phyloP scores from a whole-genome alignment of 129 eudicot genomes.

The Saposhnikovia divaricata region DNA sequence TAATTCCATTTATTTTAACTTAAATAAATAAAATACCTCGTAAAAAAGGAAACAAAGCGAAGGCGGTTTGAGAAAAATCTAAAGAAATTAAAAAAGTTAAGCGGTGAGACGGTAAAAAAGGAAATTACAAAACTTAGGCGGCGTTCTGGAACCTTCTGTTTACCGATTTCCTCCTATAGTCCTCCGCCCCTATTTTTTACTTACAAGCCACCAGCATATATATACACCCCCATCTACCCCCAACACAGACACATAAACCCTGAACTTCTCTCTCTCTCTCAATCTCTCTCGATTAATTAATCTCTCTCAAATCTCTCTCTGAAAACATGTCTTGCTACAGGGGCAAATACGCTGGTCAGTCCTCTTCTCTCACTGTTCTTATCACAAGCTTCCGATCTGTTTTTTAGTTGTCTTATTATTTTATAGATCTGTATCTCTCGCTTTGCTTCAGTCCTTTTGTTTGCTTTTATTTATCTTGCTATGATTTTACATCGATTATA shows the following conservation, averaged over 20 bases:
- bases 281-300: not conserved
- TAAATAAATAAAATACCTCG: too few relatives aligned
- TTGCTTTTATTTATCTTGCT: not conserved
- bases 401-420: not conserved
- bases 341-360: slow-evolving; percentile 7
- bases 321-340: slow-evolving; percentile 8
- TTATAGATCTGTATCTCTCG: not conserved
- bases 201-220: not conserved
- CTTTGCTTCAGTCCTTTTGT: not conserved
- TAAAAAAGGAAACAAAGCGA: too few relatives aligned
- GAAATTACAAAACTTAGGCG: not conserved
- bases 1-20: too few relatives aligned
- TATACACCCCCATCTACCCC: not conserved
- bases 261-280: not conserved
- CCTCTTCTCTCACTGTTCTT: not conserved
- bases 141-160: slow-evolving; percentile 5
- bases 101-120: not conserved
- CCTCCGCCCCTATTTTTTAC: not conserved
- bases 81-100: not conserved
- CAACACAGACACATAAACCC: not conserved
- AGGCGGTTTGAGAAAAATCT: not conserved
- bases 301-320: not conserved
- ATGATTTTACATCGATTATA: too few relatives aligned
- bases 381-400: not conserved
- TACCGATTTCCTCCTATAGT: not conserved